Conservation (phyloP, 2,329 filamentous ascomycete genomes). For the Davidsoniella neocaledoniae region DNA sequence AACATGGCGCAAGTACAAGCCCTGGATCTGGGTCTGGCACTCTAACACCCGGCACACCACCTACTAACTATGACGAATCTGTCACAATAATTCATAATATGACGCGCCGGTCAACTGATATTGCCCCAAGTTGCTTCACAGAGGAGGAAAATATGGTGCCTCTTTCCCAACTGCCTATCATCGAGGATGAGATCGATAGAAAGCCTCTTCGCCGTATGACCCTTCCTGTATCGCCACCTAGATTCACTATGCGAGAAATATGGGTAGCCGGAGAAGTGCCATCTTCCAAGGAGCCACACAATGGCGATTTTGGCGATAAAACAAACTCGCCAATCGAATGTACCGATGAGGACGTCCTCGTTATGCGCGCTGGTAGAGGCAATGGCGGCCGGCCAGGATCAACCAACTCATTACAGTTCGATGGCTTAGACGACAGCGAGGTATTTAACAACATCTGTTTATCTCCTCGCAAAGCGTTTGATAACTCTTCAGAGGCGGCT, state of each 20-base stretch:
- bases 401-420: neutral
- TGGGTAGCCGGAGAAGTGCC: slow-evolving; percentile 10
- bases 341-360: slow-evolving; percentile 6
- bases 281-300: no score
- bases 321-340: slow-evolving; percentile 1
- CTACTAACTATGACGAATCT: slow-evolving; percentile 8
- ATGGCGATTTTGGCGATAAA: slow-evolving; percentile 4
- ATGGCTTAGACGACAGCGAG: no score
- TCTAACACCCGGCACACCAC: slow-evolving; percentile 4
- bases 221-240: slow-evolving; percentile 9
- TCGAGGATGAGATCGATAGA: slow-evolving; percentile 10
- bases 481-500: neutral
- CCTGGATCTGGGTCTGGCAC: slow-evolving; percentile 3
- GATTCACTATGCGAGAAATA: slow-evolving; percentile 10
- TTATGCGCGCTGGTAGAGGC: slow-evolving; percentile 8
- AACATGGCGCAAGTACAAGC: slow-evolving; percentile 9
- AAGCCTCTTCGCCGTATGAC: slow-evolving; percentile 12
- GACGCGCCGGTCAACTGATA: slow-evolving; percentile 10
- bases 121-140: slow-evolving; percentile 3
- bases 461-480: slow-evolving; percentile 5
- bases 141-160: neutral
- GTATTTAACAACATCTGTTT: neutral
- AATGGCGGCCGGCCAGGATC: neutral
- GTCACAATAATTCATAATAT: slow-evolving; percentile 9
- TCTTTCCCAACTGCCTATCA: slow-evolving; percentile 8